Evolutionary conservation across 768 basidiomycete species (phyloP).

Genomic region (Cystofilobasidium bisporidii): DNA sequence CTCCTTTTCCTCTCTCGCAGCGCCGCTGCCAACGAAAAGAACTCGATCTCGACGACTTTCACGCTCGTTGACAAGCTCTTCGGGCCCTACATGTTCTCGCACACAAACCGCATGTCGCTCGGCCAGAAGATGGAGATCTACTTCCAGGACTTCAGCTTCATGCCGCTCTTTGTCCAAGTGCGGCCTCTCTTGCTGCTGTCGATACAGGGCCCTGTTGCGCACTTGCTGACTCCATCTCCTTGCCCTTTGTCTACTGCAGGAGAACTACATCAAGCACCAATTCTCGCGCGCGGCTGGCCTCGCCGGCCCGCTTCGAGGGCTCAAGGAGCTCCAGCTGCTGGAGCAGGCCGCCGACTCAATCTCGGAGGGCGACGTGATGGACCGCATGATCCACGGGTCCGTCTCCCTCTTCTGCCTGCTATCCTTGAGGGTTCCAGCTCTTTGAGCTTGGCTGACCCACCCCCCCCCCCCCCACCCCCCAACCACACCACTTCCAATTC

Average conservation of each 20-base stretch:
- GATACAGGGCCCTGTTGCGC: too few relatives aligned
- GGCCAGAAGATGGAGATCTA: slow-evolving; percentile 91
- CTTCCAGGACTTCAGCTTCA: slow-evolving; percentile 89
- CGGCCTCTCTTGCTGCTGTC: slow-evolving; percentile 10
- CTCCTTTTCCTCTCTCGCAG: slow-evolving; percentile 41
- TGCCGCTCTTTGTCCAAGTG: slow-evolving; percentile 92
- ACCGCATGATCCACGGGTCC: slow-evolving; percentile 85
- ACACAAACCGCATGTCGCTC: slow-evolving; percentile 67
- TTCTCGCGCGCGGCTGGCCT: slow-evolving; percentile 52
- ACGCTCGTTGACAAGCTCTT: slow-evolving; percentile 80
- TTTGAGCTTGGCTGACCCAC: too few relatives aligned
- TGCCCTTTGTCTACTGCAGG: slow-evolving; percentile 45
- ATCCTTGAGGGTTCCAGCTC: too few relatives aligned
- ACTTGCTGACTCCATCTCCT: too few relatives aligned
- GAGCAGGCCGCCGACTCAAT: slow-evolving; percentile 82
- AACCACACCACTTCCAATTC: too few relatives aligned
- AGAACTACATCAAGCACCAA: slow-evolving; percentile 79
- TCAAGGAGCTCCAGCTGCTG: slow-evolving; percentile 73
- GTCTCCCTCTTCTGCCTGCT: neutral
- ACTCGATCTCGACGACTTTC: slow-evolving; percentile 81
- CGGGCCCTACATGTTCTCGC: slow-evolving; percentile 81
- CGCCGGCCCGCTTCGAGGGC: slow-evolving; percentile 53
- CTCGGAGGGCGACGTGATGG: slow-evolving; percentile 89
- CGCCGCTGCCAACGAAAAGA: slow-evolving; percentile 82
- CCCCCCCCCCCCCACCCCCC: too few relatives aligned